phyloP scores from a whole-genome alignment of 2,329 filamentous ascomycete species.

The Penicillium sp. region DNA sequence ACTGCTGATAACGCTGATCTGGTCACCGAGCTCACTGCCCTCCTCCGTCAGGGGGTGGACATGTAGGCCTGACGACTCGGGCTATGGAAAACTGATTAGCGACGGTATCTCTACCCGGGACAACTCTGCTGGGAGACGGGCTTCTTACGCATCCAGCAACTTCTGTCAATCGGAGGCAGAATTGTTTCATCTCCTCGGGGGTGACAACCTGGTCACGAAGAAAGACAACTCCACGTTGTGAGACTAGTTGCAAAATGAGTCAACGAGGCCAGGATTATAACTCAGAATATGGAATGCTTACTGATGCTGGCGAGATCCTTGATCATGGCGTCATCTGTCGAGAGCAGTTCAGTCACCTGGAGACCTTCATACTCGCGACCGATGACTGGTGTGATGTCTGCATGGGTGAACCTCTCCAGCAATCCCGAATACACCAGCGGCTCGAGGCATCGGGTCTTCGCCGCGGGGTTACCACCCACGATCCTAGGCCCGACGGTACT shows the following conservation, averaged over 20 bases:
- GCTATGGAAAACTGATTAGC: neutral
- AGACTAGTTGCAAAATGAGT: slow-evolving; percentile 1
- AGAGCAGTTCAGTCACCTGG: slow-evolving; percentile 8
- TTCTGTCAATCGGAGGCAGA: slow-evolving; percentile 6
- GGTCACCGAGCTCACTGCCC: slow-evolving; percentile 11
- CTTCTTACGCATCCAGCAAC: slow-evolving; percentile 6
- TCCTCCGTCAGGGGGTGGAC: slow-evolving; percentile 8
- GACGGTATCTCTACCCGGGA: too few relatives aligned
- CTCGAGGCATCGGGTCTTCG: slow-evolving; percentile 6
- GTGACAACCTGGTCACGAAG: slow-evolving; percentile 11
- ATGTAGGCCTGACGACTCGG: slow-evolving; percentile 9
- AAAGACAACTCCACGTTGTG: slow-evolving; percentile 11
- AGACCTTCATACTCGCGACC: slow-evolving; percentile 10
- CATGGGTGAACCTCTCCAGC: slow-evolving; percentile 6
- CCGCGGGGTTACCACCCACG: neutral
- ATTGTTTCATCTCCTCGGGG: slow-evolving; percentile 3
- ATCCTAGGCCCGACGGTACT: neutral
- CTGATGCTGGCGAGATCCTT: slow-evolving; percentile 9
- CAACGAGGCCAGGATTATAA: neutral
- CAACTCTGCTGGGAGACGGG: neutral
- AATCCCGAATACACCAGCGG: slow-evolving; percentile 7
- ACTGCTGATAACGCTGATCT: slow-evolving; percentile 11
- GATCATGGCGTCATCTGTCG: slow-evolving; percentile 4
- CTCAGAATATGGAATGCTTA: neutral
- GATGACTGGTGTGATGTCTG: slow-evolving; percentile 6